These are phyloP conservation scores for Saururus chinensis DNA, from an alignment of 164 flowering plant species.

Conservation along the genomic window DNA sequence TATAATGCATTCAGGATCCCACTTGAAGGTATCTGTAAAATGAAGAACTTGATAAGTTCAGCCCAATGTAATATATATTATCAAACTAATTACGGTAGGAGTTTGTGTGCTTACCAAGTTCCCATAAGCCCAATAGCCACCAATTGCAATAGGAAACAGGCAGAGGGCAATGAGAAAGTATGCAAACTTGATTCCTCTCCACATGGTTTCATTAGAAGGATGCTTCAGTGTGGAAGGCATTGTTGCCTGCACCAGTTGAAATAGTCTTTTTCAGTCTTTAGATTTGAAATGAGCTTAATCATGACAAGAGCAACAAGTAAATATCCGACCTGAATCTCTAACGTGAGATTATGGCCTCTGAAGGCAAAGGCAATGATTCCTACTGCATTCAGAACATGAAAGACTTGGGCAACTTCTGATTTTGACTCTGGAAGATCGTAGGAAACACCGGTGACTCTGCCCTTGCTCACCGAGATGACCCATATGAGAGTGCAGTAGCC, in stretches of 20 bases:
- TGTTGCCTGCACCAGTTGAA: slow-evolving; percentile 37
- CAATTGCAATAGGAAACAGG: slow-evolving; percentile 64
- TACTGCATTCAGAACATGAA: slow-evolving; percentile 40
- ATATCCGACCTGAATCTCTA: slow-evolving; percentile 50
- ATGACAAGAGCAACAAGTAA: not conserved
- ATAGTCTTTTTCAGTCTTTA: not conserved
- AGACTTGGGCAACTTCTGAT: slow-evolving; percentile 13
- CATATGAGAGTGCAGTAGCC: slow-evolving; percentile 43
- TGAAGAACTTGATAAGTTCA: not conserved
- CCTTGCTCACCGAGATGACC: slow-evolving; percentile 30
- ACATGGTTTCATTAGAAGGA: slow-evolving; percentile 64
- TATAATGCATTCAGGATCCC: slow-evolving; percentile 49
- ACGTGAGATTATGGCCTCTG: slow-evolving; percentile 73
- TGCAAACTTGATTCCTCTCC: slow-evolving; percentile 56
- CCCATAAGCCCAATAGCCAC: slow-evolving; percentile 78
- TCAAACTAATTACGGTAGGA: no score
- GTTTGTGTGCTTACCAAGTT: slow-evolving; percentile 26
- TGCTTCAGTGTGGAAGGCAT: slow-evolving; percentile 64
- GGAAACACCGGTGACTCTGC: slow-evolving; percentile 19
- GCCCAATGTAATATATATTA: not conserved
- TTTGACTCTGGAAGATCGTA: slow-evolving; percentile 15
- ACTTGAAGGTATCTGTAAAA: slow-evolving; percentile 43
- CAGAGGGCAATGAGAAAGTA: slow-evolving; percentile 49
- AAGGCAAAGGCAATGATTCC: slow-evolving; percentile 69
- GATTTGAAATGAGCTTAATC: not conserved